Conservation (phyloP, 768 basidiomycete species). For the Suillus tomentosus region DNA sequence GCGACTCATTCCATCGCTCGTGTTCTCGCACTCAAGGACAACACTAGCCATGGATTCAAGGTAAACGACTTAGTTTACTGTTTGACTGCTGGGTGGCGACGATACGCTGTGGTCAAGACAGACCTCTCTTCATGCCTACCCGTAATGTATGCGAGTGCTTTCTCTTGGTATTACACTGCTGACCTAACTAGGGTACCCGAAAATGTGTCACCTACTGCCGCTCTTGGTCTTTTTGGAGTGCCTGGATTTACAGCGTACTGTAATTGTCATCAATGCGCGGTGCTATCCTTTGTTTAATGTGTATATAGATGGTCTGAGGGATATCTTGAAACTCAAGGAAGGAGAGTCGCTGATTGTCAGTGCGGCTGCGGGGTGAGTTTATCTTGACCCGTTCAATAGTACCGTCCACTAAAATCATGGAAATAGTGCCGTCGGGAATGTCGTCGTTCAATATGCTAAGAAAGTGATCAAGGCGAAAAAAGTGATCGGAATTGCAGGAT, state of each 20-base stretch:
- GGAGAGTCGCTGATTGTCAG: not conserved
- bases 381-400: not conserved
- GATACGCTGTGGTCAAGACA: not conserved
- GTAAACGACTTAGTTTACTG: not conserved
- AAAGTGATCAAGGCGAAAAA: not conserved
- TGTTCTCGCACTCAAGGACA: not conserved
- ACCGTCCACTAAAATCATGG: not conserved
- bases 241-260: not conserved
- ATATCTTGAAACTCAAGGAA: not conserved
- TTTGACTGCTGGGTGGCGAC: not conserved
- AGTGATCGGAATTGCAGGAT: not conserved
- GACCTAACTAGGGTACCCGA: not conserved
- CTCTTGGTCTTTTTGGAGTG: not conserved
- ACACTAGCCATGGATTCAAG: not conserved
- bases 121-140: not conserved
- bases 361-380: not conserved
- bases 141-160: not conserved
- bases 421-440: not conserved
- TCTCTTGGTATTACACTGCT: not conserved
- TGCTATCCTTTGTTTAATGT: not conserved
- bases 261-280: not conserved
- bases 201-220: not conserved
- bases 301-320: not conserved
- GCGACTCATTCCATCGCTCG: not conserved
- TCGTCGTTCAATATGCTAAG: not conserved